A percentile compares a stretch with the other conserved stretches of the same genome.
Evolutionary conservation across 2,329 filamentous ascomycete species (phyloP).

Genomic region (Cadophora sp.): DNA sequence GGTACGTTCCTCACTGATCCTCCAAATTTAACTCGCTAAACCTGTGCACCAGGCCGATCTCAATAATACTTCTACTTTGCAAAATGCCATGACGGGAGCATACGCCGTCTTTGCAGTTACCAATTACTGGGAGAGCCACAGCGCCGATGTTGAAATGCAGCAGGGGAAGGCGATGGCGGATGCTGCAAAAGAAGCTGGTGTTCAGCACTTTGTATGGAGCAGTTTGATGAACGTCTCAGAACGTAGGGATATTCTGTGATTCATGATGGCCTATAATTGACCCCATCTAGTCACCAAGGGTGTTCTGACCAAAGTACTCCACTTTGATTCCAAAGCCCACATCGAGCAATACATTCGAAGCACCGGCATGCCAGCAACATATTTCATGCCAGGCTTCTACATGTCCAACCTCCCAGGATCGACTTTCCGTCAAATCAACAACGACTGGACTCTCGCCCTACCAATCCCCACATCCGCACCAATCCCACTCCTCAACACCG

Average conservation of each 20-base stretch:
- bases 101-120: constrained; percentile 45
- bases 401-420: constrained; percentile 55
- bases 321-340: constrained; percentile 49
- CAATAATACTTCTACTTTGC: constrained; percentile 50
- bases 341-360: constrained; percentile 48
- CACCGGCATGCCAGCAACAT: constrained; percentile 54
- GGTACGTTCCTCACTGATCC: constrained; percentile 38
- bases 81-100: constrained; percentile 42
- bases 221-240: constrained; percentile 51
- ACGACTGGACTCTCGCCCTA: constrained; percentile 42
- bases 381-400: constrained; percentile 57
- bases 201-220: constrained; percentile 56
- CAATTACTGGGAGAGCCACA: constrained; percentile 46
- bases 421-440: constrained; percentile 39
- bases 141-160: constrained; percentile 50
- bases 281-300: constrained; percentile 49
- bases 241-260: constrained; percentile 41
- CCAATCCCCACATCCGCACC: constrained; percentile 42
- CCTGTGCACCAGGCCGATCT: constrained; percentile 47
- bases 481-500: constrained; percentile 46
- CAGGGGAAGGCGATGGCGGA: constrained; percentile 58
- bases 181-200: constrained; percentile 52
- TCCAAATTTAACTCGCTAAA: not conserved
- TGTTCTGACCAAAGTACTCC: constrained; percentile 48
- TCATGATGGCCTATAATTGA: constrained; percentile 11